Evolutionary conservation across 1,284 basidiomycete species (phyloP), one percentile per base, ranked within the genome.

Genomic region (Trichosporon sp.): DNA sequence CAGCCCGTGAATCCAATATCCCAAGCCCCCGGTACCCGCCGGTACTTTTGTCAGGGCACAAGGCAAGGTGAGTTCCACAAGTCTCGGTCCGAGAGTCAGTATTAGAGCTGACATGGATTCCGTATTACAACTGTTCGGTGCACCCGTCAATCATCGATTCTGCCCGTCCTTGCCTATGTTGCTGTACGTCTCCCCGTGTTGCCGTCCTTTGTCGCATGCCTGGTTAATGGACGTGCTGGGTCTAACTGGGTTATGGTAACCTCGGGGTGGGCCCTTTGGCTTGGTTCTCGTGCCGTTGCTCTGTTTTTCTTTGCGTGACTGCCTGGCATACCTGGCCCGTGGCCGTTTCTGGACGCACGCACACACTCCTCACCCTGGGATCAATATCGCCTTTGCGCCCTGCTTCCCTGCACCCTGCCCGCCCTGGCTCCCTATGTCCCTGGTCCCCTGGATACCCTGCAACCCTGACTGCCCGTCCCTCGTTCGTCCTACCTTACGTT

Each of bases 21-120:
- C 31, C 56, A 61, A 61, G 56, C 56, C 56, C 19, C 56, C 35
- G 32, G 59, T 63, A 63, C 59, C 59, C 59, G 59, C 19, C 59
- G 59, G 59, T 63, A 63, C 31, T n/a, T 4, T n/a, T 26, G 32
- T 35, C 31, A 63, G 59, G 26, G 31, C 56, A 21, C 7, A 11
- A 16, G 5, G 16, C 46, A 3, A n/a, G 54, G 56, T 61, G 56
- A 61, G 56, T 61, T 26, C 19, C 51, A 54, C 51, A 19, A 10
- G n/a, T 54, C 19, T 54, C 51, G 19, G 51, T 16, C 5, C 16
- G 26, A 26, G 26, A 26, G 26, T 26, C 5, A 40, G 26, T n/a
- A 54, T 21, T 21, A 10, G 51, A 26, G 51, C 51, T 54, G 51
- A 54, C 51, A 54, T 54, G 51, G 51, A 10, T 54, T 54, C 4